Evolutionary conservation across 176 grass and related monocot species (phyloP).

Genomic region (Saccharum officinarum): DNA sequence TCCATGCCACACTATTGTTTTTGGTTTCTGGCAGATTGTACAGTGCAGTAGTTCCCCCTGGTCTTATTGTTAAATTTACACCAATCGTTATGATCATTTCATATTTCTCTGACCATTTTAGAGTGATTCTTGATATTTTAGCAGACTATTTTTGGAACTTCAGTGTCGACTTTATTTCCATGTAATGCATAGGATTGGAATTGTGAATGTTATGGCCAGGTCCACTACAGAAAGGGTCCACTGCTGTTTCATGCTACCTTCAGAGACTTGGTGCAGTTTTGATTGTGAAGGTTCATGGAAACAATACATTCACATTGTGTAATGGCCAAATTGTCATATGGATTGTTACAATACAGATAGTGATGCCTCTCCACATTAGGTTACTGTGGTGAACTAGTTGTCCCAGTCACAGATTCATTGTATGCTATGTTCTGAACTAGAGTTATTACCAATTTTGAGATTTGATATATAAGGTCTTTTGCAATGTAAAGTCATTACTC

Average conservation of each 20-base stretch:
- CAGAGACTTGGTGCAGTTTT: slow-evolving; percentile 11
- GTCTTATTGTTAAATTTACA: background rate
- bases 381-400: background rate
- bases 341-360: slow-evolving; percentile 11
- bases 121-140: background rate
- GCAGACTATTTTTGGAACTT: background rate
- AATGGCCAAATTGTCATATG: slow-evolving; percentile 6
- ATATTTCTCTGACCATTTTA: background rate
- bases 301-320: slow-evolving; percentile 24
- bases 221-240: background rate
- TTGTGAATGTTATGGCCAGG: slow-evolving; percentile 17
- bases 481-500: slow-evolving; percentile 8
- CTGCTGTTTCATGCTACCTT: slow-evolving; percentile 11
- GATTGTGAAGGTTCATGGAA: slow-evolving; percentile 10
- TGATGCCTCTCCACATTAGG: background rate
- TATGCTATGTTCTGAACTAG: slow-evolving; percentile 2
- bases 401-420: background rate
- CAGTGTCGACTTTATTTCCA: background rate
- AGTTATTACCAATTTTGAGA: slow-evolving; percentile 1
- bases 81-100: background rate
- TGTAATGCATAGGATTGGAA: slow-evolving; percentile 2
- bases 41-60: background rate
- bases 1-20: background rate
- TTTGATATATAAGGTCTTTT: background rate
- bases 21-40: background rate